A percentile compares a stretch with the other conserved stretches of the same genome.
phyloP scores from a whole-genome alignment of 1,139 yeast species.

The Diutina neorugosa region DNA sequence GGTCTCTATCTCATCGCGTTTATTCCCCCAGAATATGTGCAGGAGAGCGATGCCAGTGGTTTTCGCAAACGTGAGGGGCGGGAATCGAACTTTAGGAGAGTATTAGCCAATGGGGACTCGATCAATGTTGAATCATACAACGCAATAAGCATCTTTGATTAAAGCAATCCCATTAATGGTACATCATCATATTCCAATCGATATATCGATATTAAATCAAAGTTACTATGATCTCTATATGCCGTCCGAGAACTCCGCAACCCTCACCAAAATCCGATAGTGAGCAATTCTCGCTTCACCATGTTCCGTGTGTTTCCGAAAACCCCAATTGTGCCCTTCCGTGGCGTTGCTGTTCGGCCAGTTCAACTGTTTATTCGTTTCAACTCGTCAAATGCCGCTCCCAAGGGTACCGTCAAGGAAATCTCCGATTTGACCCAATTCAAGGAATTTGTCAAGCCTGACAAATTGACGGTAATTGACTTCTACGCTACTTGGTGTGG shows the following conservation, averaged over 20 bases:
- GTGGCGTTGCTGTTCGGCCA: neutral
- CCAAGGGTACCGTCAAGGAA: neutral
- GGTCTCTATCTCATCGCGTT: neutral
- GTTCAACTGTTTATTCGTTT: neutral
- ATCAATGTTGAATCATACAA: too few species aligned
- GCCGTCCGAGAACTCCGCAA: neutral
- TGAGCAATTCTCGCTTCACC: neutral
- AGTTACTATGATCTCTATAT: neutral
- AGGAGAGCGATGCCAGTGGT: neutral
- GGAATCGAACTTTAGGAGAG: neutral
- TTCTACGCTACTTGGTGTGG: constrained; percentile 38
- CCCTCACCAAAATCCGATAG: neutral
- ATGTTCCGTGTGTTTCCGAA: neutral
- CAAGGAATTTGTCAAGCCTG: neutral
- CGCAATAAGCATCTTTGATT: neutral
- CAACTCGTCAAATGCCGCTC: neutral
- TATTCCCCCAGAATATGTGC: neutral
- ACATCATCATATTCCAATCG: too few species aligned
- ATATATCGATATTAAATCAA: neutral
- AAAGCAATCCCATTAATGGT: neutral
- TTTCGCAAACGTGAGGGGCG: neutral
- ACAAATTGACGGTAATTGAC: constrained; percentile 23
- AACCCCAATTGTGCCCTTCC: neutral
- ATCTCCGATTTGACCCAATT: neutral
- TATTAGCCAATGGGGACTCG: too few species aligned